Evolutionary conservation across 106 monocot species (phyloP), one percentile per base, ranked within the genome.

Genomic region (Dendrobium huoshanense): DNA sequence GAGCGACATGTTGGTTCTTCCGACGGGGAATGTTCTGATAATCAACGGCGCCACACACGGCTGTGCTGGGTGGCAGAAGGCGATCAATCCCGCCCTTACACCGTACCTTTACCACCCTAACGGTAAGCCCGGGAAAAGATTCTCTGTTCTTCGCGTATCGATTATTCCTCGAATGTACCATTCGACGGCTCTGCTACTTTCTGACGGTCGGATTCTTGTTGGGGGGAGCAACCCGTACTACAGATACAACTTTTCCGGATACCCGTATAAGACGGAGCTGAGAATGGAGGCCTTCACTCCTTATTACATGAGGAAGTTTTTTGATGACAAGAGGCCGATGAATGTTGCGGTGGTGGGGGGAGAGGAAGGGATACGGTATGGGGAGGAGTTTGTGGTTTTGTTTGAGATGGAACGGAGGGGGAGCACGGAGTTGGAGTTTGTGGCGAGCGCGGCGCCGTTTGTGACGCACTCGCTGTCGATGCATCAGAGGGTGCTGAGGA

Each of bases 1-100:
- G 92, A 78, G 54, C 59, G 92, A 92, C 85, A 92, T 92, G 87
- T 25, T 92, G 27, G 73, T 89, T 4, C 89, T 89, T 16, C 92
- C 92, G 9, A 87, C 78, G 64, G 82, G 87, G 4, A 82, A 92
- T 37, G 68, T 92, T 15, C 65, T 92, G 15, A 83, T 92, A 59
- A 85, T 92, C 31, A 92, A 92, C 55, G 92, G 92, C 3, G 89
- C 89, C 15, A 55, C 44, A 0, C 45, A 29, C 24, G 92, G 92
- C 20, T 73, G 72, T 54, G 89, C 92, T 18, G 92, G 92, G 15
- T 89, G 89, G 89, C 33, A 82, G 9, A 77, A 19, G 7, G 87
- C 87, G 11, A 68, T 49, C 17, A 59, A 73, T 16, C 89, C 91
- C 20, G 51, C 77, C 5, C 75, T 64, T 15, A 43, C 40, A 65